Evolutionary conservation across 2,329 filamentous ascomycete species (phyloP).

Genomic region (Colletotrichum spaethianum): DNA sequence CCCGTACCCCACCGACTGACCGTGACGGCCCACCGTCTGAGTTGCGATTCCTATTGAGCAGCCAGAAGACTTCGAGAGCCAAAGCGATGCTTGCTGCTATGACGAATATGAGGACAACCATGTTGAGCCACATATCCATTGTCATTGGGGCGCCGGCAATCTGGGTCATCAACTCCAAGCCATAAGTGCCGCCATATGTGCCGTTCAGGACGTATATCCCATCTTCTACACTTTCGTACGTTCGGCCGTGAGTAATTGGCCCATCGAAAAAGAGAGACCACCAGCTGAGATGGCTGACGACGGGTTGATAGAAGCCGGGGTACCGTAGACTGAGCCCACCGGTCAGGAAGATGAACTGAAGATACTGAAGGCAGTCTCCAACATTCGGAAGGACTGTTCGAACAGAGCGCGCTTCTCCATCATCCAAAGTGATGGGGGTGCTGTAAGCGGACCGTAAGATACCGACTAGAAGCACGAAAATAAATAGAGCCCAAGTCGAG

Average conservation of each 20-base stretch:
- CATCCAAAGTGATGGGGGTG: slow-evolving; percentile 22
- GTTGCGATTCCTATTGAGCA: slow-evolving; percentile 57
- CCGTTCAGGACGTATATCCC: slow-evolving; percentile 78
- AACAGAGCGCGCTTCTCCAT: slow-evolving; percentile 12
- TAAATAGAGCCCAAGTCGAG: slow-evolving; percentile 39
- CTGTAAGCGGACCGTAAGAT: slow-evolving; percentile 22
- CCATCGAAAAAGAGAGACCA: slow-evolving; percentile 73
- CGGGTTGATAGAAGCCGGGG: slow-evolving; percentile 81
- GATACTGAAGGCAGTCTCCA: slow-evolving; percentile 77
- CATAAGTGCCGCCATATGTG: slow-evolving; percentile 68
- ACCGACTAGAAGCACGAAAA: slow-evolving; percentile 42
- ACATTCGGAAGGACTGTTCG: slow-evolving; percentile 43
- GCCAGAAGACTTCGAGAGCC: slow-evolving; percentile 62
- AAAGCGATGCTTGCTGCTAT: slow-evolving; percentile 67
- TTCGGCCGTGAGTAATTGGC: slow-evolving; percentile 43
- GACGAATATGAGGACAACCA: slow-evolving; percentile 74
- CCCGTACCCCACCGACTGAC: slow-evolving; percentile 19
- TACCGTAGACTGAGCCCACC: slow-evolving; percentile 79
- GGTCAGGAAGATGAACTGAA: slow-evolving; percentile 81
- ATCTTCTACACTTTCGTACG: slow-evolving; percentile 55
- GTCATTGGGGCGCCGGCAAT: slow-evolving; percentile 75
- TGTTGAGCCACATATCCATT: slow-evolving; percentile 78
- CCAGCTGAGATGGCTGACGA: slow-evolving; percentile 77
- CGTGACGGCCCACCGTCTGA: slow-evolving; percentile 52
- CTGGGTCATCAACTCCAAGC: slow-evolving; percentile 77